Base-by-base conservation (phyloP, 2,329 filamentous ascomycete genomes). In the Geoglossum cookeanum region DNA sequence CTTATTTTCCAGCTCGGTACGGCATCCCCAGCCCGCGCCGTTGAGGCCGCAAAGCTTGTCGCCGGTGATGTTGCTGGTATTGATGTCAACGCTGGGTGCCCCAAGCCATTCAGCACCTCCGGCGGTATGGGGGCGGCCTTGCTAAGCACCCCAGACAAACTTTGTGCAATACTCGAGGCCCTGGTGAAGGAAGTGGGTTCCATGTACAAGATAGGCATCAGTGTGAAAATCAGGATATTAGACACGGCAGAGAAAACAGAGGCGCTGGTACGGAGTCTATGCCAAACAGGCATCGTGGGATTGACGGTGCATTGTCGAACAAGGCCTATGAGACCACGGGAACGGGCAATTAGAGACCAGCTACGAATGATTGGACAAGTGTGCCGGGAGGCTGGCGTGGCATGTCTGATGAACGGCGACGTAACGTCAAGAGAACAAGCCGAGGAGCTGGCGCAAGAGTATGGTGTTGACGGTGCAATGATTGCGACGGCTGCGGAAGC, bases 1-100 rank as follows among this genome's bases (percentile, higher is more conserved):
- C 77, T 94, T 57, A 85, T 98, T 59, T 97, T 92, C 69, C 92
- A 98, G 68, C 82, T 98, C 59, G 92, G 92, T 59, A 95, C 91
- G 0, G 81, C 89, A 8, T 83, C 85, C 59, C 88, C 92, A 0
- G 82, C 84, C 11, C 78, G 83, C 33, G 92, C 92, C 0, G 90
- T 97, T 0, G 73, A 85, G 67, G 90, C 91, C 0, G 89, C 91
- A 1, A 82, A 82, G 56, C 72, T 96, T 15, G 84, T 98, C 22
- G 92, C 90, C 0, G 78, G 74, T 11, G 88, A 97, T 69, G 92
- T 98, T 2, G 83, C 84, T 0, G 92, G 92, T 59, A 96, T 98
- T 63, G 92, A 97, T 68, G 85, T 98, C 60, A 98, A 98, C 68
- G 89, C 92, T 0, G 92, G 92, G n/a, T 98, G 92, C 67, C 92